Evolutionary conservation across 208 protist species (phyloP).

Genomic region (Phytomonas francai): DNA sequence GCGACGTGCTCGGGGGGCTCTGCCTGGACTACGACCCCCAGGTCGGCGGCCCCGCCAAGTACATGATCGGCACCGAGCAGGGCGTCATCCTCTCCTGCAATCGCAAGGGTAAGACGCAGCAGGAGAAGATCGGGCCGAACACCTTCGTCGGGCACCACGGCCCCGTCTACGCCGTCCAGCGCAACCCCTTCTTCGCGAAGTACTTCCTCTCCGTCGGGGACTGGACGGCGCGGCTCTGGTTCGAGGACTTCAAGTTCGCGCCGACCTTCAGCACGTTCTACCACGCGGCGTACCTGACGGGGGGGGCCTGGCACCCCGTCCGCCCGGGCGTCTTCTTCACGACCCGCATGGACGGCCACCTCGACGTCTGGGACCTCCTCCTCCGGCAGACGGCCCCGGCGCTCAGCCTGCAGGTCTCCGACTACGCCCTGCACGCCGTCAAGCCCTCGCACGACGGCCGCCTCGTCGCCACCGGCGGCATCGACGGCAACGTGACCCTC

Average conservation of each 20-base stretch:
- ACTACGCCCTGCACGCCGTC: constrained; percentile 86
- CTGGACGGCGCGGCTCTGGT: constrained; percentile 95
- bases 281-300: constrained; percentile 92
- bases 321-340: constrained; percentile 94
- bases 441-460: constrained; percentile 71
- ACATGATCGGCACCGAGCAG: constrained; percentile 96
- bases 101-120: constrained; percentile 91
- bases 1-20: constrained; percentile 87
- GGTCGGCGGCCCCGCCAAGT: constrained; percentile 91
- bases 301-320: constrained; percentile 90
- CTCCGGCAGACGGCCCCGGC: constrained; percentile 90
- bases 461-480: constrained; percentile 85
- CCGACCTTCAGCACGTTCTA: constrained; percentile 95
- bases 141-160: constrained; percentile 95
- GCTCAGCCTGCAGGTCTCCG: constrained; percentile 88
- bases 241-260: constrained; percentile 93
- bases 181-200: constrained; percentile 93
- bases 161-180: constrained; percentile 92
- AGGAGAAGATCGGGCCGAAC: constrained; percentile 90
- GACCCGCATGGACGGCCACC: constrained; percentile 93
- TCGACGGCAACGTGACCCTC: constrained; percentile 91
- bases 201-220: constrained; percentile 96
- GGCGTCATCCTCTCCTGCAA: constrained; percentile 92
- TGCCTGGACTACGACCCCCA: constrained; percentile 94
- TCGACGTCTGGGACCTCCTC: constrained; percentile 95